Percentiles rank a stretch among this genome's conserved stretches.
phyloP scores from a whole-genome alignment of 805 yeast species.

The Metschnikowia koreensis region DNA sequence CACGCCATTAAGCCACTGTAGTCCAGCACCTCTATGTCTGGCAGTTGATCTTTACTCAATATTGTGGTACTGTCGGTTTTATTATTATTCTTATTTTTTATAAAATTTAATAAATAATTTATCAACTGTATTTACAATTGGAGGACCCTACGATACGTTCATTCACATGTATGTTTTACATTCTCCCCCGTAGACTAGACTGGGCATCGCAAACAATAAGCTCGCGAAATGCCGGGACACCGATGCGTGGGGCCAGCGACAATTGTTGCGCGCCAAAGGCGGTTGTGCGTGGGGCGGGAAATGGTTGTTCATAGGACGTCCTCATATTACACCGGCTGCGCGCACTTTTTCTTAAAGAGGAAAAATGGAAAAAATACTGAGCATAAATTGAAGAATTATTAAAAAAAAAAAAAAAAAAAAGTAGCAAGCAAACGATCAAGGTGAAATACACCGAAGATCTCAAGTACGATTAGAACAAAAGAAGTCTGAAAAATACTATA shows the following conservation, averaged over 20 bases:
- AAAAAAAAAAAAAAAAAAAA: conserved; percentile 3
- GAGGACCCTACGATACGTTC: neutral
- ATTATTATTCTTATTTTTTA: too few relatives aligned
- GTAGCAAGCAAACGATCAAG: conserved; percentile 1
- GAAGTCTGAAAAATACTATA: neutral
- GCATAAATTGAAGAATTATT: neutral
- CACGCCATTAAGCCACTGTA: neutral
- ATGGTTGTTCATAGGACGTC: neutral
- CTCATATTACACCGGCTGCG: conserved; percentile 5
- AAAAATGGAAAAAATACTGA: conserved; percentile 5
- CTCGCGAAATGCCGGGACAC: neutral
- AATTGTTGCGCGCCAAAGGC: conserved; percentile 5
- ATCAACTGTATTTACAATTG: too few relatives aligned
- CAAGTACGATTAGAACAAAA: neutral
- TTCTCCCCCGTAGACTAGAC: neutral
- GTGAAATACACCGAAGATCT: neutral
- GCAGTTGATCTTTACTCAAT: neutral
- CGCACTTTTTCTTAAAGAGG: conserved; percentile 5
- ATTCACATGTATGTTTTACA: neutral
- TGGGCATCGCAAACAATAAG: neutral
- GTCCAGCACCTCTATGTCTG: neutral
- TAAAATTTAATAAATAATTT: too few relatives aligned
- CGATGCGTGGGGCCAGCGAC: conserved; percentile 6
- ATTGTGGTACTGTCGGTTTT: neutral
- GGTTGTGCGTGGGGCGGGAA: conserved; percentile 1